Conservation (phyloP, 768 basidiomycete genomes). For the Gymnopilus dilepis region DNA sequence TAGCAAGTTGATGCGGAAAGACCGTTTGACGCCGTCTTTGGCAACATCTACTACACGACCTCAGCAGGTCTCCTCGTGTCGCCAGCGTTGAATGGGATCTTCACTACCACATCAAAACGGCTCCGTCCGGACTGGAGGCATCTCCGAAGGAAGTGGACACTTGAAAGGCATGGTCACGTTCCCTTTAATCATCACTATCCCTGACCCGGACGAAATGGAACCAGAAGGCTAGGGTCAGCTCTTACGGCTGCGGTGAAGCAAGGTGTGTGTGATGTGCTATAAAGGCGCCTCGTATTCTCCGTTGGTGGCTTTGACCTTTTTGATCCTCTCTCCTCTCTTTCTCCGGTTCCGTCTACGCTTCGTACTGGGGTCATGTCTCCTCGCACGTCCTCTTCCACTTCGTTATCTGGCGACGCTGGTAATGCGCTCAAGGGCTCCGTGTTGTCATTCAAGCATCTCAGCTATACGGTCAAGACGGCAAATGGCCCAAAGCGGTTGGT, state of each 20-base stretch:
- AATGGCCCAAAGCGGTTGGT: conserved; percentile 36
- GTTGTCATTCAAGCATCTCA: conserved; percentile 39
- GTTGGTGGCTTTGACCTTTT: background rate
- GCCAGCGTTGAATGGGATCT: background rate
- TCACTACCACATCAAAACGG: background rate
- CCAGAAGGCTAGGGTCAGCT: background rate
- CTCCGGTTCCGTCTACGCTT: background rate
- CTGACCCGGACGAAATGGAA: conserved; percentile 5
- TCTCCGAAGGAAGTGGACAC: background rate
- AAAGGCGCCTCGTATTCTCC: background rate
- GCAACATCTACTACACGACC: no score
- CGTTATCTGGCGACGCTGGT: background rate
- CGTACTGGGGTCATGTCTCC: background rate
- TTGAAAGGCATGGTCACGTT: background rate
- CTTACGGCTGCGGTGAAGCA: background rate
- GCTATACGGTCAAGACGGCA: conserved; percentile 34
- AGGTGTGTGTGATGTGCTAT: background rate
- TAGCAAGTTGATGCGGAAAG: no score
- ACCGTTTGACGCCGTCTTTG: no score
- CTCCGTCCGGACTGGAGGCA: background rate
- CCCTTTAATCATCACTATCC: background rate
- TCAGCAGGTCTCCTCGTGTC: background rate
- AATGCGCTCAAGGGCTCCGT: conserved; percentile 28
- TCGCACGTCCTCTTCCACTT: conserved; percentile 7
- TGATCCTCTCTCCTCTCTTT: background rate